These are phyloP conservation scores for Pistacia integerrima DNA, from an alignment of 345 rosid species.

Conservation along the genomic window DNA sequence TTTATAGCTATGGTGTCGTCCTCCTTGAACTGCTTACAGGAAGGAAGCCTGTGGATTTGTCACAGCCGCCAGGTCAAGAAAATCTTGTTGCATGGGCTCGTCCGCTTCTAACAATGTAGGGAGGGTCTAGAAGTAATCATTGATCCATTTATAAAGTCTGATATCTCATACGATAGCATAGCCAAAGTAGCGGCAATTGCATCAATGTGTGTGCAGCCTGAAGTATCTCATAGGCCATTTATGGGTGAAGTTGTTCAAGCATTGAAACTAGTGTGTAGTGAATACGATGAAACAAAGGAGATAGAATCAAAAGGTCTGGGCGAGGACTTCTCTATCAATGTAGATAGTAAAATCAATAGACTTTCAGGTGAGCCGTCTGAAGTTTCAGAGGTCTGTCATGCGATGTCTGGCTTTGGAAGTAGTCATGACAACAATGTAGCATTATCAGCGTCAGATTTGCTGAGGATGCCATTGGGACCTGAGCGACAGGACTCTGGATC, in stretches of 20 bases:
- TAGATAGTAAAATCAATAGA: constrained; percentile 23
- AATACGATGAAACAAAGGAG: constrained; percentile 46
- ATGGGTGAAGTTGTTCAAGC: constrained; percentile 79
- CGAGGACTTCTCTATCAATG: constrained; percentile 23
- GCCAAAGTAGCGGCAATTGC: constrained; percentile 68
- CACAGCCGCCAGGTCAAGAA: constrained; percentile 71
- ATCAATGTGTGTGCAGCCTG: constrained; percentile 74
- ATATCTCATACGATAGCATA: constrained; percentile 45
- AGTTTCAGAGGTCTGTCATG: constrained; percentile 25
- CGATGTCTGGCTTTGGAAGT: constrained; percentile 12
- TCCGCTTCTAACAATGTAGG: constrained; percentile 55
- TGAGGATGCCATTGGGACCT: constrained; percentile 20
- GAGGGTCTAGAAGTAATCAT: constrained; percentile 51
- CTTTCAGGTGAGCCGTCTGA: constrained; percentile 34
- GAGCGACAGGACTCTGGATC: constrained; percentile 42
- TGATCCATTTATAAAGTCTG: constrained; percentile 45
- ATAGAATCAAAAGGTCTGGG: constrained; percentile 21
- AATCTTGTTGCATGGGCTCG: constrained; percentile 68
- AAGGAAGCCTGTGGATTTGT: constrained; percentile 68
- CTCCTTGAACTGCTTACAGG: constrained; percentile 75
- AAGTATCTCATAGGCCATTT: constrained; percentile 67
- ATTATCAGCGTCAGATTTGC: constrained; percentile 33
- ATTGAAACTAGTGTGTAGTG: constrained; percentile 62
- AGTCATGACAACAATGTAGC: constrained; percentile 20
- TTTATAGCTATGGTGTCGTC: constrained; percentile 80